These are phyloP conservation scores for Salmacisia buchloeana DNA, from an alignment of 1,284 basidiomycete genomes.

Conservation along the genomic window DNA sequence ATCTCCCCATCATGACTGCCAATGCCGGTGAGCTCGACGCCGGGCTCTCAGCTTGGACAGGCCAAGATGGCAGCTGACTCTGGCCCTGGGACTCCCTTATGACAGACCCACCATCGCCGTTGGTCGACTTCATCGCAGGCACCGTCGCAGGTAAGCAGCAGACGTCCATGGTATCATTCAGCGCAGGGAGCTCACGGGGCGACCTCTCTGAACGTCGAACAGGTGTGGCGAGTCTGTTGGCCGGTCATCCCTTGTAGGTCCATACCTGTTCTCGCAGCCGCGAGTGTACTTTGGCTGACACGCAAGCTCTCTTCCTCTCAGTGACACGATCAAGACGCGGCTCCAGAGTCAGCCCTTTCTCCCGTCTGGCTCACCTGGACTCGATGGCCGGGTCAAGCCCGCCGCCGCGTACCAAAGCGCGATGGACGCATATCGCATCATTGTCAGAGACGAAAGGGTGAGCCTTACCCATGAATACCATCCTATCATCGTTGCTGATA, in stretches of 20 bases:
- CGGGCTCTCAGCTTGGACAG: too few species aligned
- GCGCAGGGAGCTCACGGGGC: neutral
- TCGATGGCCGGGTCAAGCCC: conserved; percentile 8
- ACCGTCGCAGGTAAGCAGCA: conserved; percentile 28
- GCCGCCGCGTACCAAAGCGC: conserved; percentile 27
- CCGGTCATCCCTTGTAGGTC: conserved; percentile 36
- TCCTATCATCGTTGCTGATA: neutral
- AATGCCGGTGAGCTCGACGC: too few species aligned
- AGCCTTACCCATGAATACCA: neutral
- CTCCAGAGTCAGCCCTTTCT: conserved; percentile 31
- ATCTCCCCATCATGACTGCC: too few species aligned
- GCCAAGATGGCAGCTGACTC: too few species aligned
- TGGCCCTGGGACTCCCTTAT: too few species aligned
- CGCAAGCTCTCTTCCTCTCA: neutral
- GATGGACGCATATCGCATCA: conserved; percentile 35
- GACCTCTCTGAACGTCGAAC: neutral
- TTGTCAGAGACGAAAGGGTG: conserved; percentile 31
- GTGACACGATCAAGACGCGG: conserved; percentile 44
- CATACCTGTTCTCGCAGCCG: neutral
- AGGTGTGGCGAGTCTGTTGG: conserved; percentile 31
- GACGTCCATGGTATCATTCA: neutral
- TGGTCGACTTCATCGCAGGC: conserved; percentile 45
- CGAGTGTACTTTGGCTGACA: neutral
- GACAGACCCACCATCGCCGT: conserved; percentile 30
- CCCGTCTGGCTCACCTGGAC: neutral